phyloP scores from a whole-genome alignment of 352 stramenopile genomes.

The Ophiocytium majus region DNA sequence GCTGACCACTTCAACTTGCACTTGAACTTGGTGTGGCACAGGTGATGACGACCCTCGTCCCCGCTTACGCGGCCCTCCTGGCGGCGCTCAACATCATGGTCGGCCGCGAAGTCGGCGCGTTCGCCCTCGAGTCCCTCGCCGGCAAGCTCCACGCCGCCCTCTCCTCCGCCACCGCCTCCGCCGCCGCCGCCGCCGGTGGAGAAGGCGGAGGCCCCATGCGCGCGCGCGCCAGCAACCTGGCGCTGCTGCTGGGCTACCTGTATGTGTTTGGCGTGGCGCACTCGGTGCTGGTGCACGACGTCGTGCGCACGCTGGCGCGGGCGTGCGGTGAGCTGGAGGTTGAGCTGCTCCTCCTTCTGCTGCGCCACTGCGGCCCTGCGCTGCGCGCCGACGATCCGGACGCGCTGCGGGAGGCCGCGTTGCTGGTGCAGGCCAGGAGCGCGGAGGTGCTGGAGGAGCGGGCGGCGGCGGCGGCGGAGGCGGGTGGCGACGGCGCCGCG shows the following conservation, averaged over 20 bases:
- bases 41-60: conserved; percentile 60
- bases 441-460: conserved; percentile 42
- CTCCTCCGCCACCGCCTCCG: background rate
- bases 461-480: background rate
- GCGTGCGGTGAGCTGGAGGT: conserved; percentile 67
- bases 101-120: conserved; percentile 51
- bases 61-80: conserved; percentile 57
- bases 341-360: conserved; percentile 76
- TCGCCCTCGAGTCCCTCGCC: conserved; percentile 57
- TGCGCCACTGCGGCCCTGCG: conserved; percentile 73
- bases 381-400: conserved; percentile 75
- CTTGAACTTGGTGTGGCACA: no score
- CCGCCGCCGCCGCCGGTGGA: background rate
- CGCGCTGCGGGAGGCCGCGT: conserved; percentile 76
- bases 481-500: conserved; percentile 28
- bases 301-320: conserved; percentile 75
- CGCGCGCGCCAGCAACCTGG: conserved; percentile 69
- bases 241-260: conserved; percentile 78
- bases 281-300: conserved; percentile 81
- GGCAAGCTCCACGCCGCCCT: conserved; percentile 41
- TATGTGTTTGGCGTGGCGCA: conserved; percentile 82
- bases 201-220: background rate
- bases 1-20: no score
- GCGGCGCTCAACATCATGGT: conserved; percentile 53
- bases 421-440: conserved; percentile 73